Conservation (phyloP, 768 basidiomycete species). For the Pleurotus ostreatus region DNA sequence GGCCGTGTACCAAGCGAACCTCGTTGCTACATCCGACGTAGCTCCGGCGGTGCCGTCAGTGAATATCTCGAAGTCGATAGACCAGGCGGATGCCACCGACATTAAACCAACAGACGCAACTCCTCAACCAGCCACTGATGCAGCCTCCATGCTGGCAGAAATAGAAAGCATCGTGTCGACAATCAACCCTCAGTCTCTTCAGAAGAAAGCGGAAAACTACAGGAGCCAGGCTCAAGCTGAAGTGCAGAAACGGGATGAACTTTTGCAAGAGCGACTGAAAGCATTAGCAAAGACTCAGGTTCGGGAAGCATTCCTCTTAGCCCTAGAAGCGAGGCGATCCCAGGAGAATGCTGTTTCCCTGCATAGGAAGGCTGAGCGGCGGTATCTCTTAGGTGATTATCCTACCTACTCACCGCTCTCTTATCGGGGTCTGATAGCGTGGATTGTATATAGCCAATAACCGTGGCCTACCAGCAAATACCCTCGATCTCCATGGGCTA, state of each 20-base stretch:
- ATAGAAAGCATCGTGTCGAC: constrained; percentile 4
- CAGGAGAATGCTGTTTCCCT: constrained; percentile 14
- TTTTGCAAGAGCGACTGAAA: not conserved
- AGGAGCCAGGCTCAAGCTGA: not conserved
- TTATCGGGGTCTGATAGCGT: constrained; percentile 6
- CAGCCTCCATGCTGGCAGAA: not conserved
- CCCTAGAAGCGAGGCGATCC: not conserved
- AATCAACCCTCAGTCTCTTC: not conserved
- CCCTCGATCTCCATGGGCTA: constrained; percentile 49
- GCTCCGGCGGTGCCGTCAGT: too few species aligned
- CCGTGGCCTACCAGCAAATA: constrained; percentile 23
- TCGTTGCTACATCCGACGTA: not conserved
- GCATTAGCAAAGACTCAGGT: not conserved
- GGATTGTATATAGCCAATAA: constrained; percentile 32
- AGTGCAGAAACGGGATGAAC: not conserved
- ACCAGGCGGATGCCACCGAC: too few species aligned
- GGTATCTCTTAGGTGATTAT: constrained; percentile 40
- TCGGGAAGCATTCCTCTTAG: constrained; percentile 4
- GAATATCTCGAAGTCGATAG: too few species aligned
- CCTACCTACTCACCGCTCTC: not conserved
- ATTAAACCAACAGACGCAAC: not conserved
- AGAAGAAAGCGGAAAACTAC: not conserved
- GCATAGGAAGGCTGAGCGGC: constrained; percentile 41
- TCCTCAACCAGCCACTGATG: not conserved
- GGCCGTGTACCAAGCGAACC: not conserved